Conservation (phyloP, 2,329 filamentous ascomycete genomes). For the Epichloe sibirici region DNA sequence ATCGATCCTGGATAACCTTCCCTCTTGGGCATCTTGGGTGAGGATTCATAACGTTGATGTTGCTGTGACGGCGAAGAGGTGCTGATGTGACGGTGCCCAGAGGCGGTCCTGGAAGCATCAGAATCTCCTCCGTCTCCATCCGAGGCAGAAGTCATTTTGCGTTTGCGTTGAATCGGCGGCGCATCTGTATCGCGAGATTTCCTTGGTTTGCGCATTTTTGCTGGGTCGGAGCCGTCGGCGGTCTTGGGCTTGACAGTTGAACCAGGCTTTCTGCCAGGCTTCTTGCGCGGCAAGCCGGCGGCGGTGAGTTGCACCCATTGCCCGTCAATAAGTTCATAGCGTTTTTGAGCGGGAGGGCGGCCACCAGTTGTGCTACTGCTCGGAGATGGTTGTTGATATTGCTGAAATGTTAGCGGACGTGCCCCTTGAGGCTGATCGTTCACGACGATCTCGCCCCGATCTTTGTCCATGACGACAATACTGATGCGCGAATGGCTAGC, state of each 20-base stretch:
- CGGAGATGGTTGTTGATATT: constrained; percentile 13
- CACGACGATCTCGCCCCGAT: constrained; percentile 34
- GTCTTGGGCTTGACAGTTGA: constrained; percentile 34
- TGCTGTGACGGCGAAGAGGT: constrained; percentile 13
- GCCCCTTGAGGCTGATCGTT: constrained; percentile 21
- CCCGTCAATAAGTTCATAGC: constrained; percentile 25
- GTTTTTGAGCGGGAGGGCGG: constrained; percentile 15
- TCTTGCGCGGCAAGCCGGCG: constrained; percentile 47
- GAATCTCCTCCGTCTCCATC: constrained; percentile 24
- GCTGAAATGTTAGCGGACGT: constrained; percentile 16
- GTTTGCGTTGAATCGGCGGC: constrained; percentile 40
- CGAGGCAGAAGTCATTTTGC: constrained; percentile 33
- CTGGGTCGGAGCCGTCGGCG: constrained; percentile 25
- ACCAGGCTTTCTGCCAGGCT: constrained; percentile 54
- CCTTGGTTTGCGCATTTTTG: constrained; percentile 39
- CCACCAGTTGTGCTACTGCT: constrained; percentile 14
- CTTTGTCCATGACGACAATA: constrained; percentile 24
- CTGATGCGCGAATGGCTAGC: constrained; percentile 12
- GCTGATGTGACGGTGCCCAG: constrained; percentile 11
- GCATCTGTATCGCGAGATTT: constrained; percentile 50
- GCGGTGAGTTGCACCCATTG: constrained; percentile 39
- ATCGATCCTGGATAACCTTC: constrained; percentile 40
- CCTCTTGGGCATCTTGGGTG: constrained; percentile 38
- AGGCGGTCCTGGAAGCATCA: constrained; percentile 13
- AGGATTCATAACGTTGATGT: constrained; percentile 12